A percentile compares a stretch with the other conserved stretches of the same genome.
phyloP scores from a whole-genome alignment of 106 monocot species.

The Xerophyta viscosa region DNA sequence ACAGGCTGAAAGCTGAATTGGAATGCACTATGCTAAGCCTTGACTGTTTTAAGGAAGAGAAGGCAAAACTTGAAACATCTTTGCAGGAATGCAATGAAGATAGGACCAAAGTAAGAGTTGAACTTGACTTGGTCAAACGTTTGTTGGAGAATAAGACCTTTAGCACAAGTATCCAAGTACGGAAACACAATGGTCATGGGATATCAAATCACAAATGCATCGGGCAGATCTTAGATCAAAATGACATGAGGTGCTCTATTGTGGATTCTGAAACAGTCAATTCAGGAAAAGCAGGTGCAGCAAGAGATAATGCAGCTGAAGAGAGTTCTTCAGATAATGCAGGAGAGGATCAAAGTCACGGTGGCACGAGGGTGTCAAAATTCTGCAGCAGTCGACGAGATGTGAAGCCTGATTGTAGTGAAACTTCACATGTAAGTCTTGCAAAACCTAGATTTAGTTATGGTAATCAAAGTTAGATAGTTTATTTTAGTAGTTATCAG shows the following conservation, averaged over 20 bases:
- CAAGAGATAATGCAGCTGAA: slow-evolving; percentile 4
- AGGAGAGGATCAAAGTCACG: too few species aligned
- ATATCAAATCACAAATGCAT: slow-evolving; percentile 30
- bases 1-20: slow-evolving; percentile 78
- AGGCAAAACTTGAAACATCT: slow-evolving; percentile 60
- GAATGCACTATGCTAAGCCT: slow-evolving; percentile 70
- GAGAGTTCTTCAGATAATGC: too few species aligned
- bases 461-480: slow-evolving; percentile 12
- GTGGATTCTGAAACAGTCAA: slow-evolving; percentile 7
- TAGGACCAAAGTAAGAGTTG: slow-evolving; percentile 55
- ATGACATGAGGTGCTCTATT: slow-evolving; percentile 10
- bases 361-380: too few species aligned
- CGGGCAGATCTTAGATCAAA: slow-evolving; percentile 46
- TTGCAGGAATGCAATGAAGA: slow-evolving; percentile 77
- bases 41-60: slow-evolving; percentile 94
- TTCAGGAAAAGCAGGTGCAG: slow-evolving; percentile 4
- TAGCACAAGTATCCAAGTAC: slow-evolving; percentile 20
- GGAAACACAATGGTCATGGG: slow-evolving; percentile 13
- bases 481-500: too few species aligned
- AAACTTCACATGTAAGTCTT: background rate
- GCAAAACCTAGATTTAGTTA: background rate
- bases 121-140: slow-evolving; percentile 84
- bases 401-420: background rate
- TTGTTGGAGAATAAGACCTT: slow-evolving; percentile 70
- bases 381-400: too few species aligned